Evolutionary conservation across 1,284 basidiomycete species (phyloP), one percentile per base, ranked within the genome.

Genomic region (Irpex rosettiformis): DNA sequence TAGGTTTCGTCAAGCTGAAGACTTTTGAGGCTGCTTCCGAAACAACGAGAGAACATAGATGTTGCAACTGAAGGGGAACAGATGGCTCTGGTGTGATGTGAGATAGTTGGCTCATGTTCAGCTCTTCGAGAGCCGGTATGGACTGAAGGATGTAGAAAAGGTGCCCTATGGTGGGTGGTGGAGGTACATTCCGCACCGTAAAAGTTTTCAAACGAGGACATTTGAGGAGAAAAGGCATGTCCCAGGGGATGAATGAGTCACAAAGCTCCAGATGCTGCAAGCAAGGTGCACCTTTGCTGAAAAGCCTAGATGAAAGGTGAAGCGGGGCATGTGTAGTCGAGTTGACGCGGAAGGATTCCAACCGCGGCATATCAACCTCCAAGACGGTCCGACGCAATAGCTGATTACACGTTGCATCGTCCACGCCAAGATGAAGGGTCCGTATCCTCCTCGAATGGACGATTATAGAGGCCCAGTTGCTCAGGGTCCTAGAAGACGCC

Each of bases 241-340:
- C 33, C 60, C 60, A 61, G 8, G 54, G 21, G 11, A 61, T 8
- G 6, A 24, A 4, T 25, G 54, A 61, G 16, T 54, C 40, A 4
- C 25, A 28, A 5, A 61, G 28, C 45, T 61, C 60, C 18, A 61
- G 43, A 3, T 45, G 54, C 28, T 57, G 27, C 29, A 61, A 28
- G 16, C 24, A 48, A 11, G 57, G 60, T 24, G 57, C 52, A 4
- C 60, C 60, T 7, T 37, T 52, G 3, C 27, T 30, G 16, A 61
- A 51, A 22, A 61, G 52, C 7, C 22, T 30, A 21, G 3, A 3
- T 4, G 53, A 29, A 13, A 61, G 37, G 1, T 30, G 7, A 3
- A 54, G 37, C 11, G 56, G 47, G 4, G 27, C 29, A 13, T 21
- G 37, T 5, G 51, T 48, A 2, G 24, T 28, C 21, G 24, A 49